Conservation (phyloP, 2,329 filamentous ascomycete genomes). For the Colletotrichum sp. region DNA sequence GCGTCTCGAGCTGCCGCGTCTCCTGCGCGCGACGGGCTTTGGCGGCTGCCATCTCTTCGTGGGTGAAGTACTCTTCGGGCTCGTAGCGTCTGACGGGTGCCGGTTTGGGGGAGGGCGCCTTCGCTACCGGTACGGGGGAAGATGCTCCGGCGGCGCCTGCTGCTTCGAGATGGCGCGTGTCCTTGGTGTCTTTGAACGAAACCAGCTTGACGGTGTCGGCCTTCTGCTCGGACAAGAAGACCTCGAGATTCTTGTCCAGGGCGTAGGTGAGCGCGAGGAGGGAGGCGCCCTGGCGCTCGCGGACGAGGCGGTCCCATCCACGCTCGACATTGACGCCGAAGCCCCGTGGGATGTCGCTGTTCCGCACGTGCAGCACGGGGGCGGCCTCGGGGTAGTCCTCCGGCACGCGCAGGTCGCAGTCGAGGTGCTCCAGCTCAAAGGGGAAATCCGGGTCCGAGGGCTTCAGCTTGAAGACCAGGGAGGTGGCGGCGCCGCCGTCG, state of each 20-base stretch:
- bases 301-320: slow-evolving; percentile 72
- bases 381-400: slow-evolving; percentile 62
- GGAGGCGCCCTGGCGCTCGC: slow-evolving; percentile 59
- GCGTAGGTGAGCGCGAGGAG: slow-evolving; percentile 71
- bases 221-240: slow-evolving; percentile 72
- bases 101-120: background rate
- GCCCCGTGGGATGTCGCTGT: slow-evolving; percentile 72
- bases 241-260: slow-evolving; percentile 76
- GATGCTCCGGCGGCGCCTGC: background rate
- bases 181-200: slow-evolving; percentile 59
- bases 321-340: slow-evolving; percentile 79
- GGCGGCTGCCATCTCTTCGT: slow-evolving; percentile 66
- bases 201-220: slow-evolving; percentile 75
- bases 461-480: slow-evolving; percentile 67
- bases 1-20: slow-evolving; percentile 74
- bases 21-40: slow-evolving; percentile 69
- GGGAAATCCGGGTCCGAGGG: slow-evolving; percentile 87
- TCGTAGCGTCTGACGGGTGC: slow-evolving; percentile 36
- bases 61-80: slow-evolving; percentile 56
- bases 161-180: slow-evolving; percentile 48
- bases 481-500: slow-evolving; percentile 51
- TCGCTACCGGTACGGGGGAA: background rate
- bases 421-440: slow-evolving; percentile 73
- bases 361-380: slow-evolving; percentile 68
- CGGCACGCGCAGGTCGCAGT: slow-evolving; percentile 73